These are phyloP conservation scores for Silene vulgaris DNA, from an alignment of 179 eudicot species.

Conservation along the genomic window DNA sequence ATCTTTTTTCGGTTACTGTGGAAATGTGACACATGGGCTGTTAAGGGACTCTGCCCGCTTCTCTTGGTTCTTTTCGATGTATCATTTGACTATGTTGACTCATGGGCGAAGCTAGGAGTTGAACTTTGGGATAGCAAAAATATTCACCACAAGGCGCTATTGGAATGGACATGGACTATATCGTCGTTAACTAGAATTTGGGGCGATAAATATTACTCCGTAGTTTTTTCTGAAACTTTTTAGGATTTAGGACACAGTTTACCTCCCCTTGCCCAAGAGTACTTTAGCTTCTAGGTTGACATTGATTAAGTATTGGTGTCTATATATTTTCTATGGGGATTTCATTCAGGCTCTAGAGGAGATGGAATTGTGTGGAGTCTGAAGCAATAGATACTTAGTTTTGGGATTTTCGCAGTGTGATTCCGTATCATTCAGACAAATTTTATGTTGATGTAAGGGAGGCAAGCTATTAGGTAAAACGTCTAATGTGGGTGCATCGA, in stretches of 20 bases:
- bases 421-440: background rate
- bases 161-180: too few relatives aligned
- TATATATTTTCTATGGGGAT: background rate
- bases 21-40: background rate
- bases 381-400: background rate
- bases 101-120: too few relatives aligned
- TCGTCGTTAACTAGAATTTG: too few relatives aligned
- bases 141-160: too few relatives aligned
- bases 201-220: too few relatives aligned
- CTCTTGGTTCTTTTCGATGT: background rate
- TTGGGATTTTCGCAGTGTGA: background rate
- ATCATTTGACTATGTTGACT: background rate
- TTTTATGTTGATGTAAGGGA: background rate
- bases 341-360: background rate
- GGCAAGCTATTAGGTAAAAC: background rate
- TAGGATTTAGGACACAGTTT: too few relatives aligned
- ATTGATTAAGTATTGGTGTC: background rate
- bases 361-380: too few relatives aligned
- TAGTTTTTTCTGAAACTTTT: too few relatives aligned
- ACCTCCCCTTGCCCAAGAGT: too few relatives aligned
- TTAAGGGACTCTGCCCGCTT: background rate
- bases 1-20: background rate
- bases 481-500: background rate
- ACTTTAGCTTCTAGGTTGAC: too few relatives aligned
- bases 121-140: too few relatives aligned